Evolutionary conservation across 2,329 filamentous ascomycete species (phyloP).

Genomic region (Hypoxylon sp.): DNA sequence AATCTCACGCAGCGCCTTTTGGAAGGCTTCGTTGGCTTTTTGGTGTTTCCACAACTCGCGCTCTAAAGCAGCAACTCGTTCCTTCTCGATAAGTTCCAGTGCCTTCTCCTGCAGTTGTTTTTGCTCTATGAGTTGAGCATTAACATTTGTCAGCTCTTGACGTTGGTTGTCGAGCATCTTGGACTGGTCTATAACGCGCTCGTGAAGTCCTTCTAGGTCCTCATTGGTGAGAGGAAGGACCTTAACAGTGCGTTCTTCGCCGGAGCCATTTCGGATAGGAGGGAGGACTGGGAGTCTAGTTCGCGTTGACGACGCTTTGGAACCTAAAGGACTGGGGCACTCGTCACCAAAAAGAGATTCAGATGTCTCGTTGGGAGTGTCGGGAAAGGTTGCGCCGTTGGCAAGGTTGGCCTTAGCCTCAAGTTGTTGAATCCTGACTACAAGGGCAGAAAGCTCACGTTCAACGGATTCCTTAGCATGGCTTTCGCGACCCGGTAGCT

Average conservation of each 20-base stretch:
- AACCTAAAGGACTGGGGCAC: conserved; percentile 62
- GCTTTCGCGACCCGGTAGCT: conserved; percentile 82
- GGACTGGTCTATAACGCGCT: conserved; percentile 94
- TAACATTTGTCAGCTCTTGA: conserved; percentile 87
- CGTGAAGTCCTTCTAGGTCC: conserved; percentile 86
- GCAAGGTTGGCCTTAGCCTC: conserved; percentile 80
- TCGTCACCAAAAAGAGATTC: conserved; percentile 75
- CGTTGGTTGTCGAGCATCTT: conserved; percentile 91
- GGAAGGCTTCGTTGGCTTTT: conserved; percentile 98
- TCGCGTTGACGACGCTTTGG: conserved; percentile 52
- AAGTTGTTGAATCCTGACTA: conserved; percentile 82
- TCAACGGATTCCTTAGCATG: conserved; percentile 85
- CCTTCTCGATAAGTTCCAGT: conserved; percentile 84
- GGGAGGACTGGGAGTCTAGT: conserved; percentile 65
- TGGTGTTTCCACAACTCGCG: conserved; percentile 96
- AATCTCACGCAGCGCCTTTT: conserved; percentile 96
- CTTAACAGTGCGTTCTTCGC: conserved; percentile 57
- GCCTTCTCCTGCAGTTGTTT: conserved; percentile 87
- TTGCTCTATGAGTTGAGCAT: conserved; percentile 87
- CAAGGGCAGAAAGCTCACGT: conserved; percentile 83
- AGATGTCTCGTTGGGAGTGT: conserved; percentile 83
- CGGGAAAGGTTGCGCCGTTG: conserved; percentile 74
- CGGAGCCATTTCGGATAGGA: conserved; percentile 53
- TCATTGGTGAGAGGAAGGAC: conserved; percentile 78
- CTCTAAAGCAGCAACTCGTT: conserved; percentile 90